Conservation (phyloP, 345 rosid species). For the Microthlaspi erraticum region DNA sequence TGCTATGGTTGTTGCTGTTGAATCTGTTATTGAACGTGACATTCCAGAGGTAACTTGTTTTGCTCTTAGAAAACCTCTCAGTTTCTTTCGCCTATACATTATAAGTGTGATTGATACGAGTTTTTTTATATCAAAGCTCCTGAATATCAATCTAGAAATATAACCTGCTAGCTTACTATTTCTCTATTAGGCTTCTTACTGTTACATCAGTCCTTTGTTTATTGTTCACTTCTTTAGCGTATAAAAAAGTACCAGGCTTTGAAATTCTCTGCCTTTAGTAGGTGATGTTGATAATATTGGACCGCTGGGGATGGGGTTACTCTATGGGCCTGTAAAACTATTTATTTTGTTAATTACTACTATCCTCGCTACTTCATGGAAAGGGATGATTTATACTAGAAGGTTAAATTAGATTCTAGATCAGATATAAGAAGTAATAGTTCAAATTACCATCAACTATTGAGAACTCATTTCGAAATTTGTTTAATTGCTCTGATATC, state of each 20-base stretch:
- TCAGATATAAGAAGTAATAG: not conserved
- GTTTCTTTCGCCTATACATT: not conserved
- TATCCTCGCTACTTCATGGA: not conserved
- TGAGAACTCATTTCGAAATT: not conserved
- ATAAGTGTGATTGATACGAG: not conserved
- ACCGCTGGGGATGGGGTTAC: slow-evolving; percentile 6
- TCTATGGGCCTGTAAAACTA: not conserved
- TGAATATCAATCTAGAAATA: not conserved
- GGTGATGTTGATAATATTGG: not conserved
- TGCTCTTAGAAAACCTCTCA: not conserved
- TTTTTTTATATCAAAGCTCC: not conserved
- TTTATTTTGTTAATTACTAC: not conserved
- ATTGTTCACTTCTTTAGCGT: not conserved
- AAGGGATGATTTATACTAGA: not conserved
- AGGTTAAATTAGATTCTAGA: not conserved
- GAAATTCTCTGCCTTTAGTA: not conserved
- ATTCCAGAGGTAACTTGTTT: slow-evolving; percentile 72
- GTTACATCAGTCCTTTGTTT: slow-evolving; percentile 18
- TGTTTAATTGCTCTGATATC: not conserved
- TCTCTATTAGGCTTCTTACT: not conserved
- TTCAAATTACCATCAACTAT: no score
- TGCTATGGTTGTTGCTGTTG: slow-evolving; percentile 95
- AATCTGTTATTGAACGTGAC: slow-evolving; percentile 84
- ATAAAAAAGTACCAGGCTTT: not conserved
- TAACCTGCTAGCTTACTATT: slow-evolving; percentile 3